Evolutionary conservation across 2,329 filamentous ascomycete species (phyloP), one percentile per base, ranked within the genome.

Genomic region (Akanthomyces dipterigenus): DNA sequence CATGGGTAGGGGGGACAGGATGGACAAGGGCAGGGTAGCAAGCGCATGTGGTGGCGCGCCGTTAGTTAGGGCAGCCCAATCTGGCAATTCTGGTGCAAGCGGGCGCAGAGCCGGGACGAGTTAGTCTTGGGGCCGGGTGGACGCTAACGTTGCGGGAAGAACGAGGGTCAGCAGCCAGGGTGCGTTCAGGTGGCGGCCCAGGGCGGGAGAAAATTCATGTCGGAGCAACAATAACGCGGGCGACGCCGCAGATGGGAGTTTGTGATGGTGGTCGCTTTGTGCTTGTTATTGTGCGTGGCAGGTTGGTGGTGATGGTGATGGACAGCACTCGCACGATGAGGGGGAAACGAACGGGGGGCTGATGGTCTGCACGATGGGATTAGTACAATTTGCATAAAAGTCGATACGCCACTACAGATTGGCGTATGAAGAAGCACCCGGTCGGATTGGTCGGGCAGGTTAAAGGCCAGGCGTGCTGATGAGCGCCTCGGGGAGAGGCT

Each of bases 1-100:
- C 26, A 31, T 49, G 24, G 26, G 6, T 12, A 31, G 22, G 18
- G 38, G 57, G 40, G 36, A n/a, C 12, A 38, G 38, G 56, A 43
- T 8, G 48, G 49, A 31, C 57, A 54, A 53, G 57, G 49, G 20
- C 48, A 53, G n/a, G 38, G 14, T 18, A 38, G 45, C 46, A 60
- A 51, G 56, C 46, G 24, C 56, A 59, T 53, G 57, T 60, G 57
- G 55, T 60, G 57, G 57, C 57, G 48, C 56, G 36, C 57, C 57
- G 57, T 54, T 60, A 18, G 36, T 54, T 60, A 18, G 36, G 40
- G 48, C 48, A 46, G 57, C 57, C 57, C 38, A 60, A 60, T 60
- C 48, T 60, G 57, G 57, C 38, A 60, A 60, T 60, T 60, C 57
- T 46, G n/a, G 28, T 45, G 48, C 49, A 43, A 38, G 57, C 49